Evolutionary conservation across 768 basidiomycete species (phyloP).

Genomic region (Panaeolus cyanescens): DNA sequence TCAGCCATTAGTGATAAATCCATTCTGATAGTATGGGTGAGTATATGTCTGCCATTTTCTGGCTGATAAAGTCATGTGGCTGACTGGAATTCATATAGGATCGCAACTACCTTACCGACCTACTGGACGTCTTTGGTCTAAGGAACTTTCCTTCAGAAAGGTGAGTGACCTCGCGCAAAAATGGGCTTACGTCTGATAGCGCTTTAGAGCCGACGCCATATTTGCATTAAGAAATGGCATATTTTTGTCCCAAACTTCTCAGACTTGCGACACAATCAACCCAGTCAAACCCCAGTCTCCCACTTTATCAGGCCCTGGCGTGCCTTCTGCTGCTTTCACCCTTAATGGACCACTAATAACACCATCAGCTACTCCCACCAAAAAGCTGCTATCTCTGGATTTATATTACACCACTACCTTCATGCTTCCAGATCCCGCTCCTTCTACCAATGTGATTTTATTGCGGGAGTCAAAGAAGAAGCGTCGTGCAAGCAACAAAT

Average conservation of each 20-base stretch:
- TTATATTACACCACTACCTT: slow-evolving; percentile 14
- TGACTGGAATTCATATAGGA: slow-evolving; percentile 3
- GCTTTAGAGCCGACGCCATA: slow-evolving; percentile 2
- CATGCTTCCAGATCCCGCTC: slow-evolving; percentile 7
- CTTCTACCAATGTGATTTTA: slow-evolving; percentile 5
- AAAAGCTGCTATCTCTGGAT: slow-evolving; percentile 1
- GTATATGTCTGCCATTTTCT: background rate
- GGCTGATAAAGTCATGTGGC: background rate
- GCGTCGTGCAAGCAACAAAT: background rate
- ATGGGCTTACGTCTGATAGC: background rate
- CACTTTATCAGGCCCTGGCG: background rate
- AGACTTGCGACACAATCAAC: slow-evolving; percentile 4
- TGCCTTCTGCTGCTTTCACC: background rate
- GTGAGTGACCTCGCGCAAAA: background rate
- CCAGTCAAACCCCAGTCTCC: background rate
- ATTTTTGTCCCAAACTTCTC: slow-evolving; percentile 10
- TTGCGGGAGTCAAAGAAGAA: background rate
- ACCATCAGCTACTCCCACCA: background rate
- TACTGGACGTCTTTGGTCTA: slow-evolving; percentile 9
- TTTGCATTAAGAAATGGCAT: slow-evolving; percentile 12
- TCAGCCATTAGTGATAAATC: slow-evolving; percentile 8
- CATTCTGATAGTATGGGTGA: slow-evolving; percentile 12
- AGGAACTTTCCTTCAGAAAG: slow-evolving; percentile 8
- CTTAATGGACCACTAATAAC: background rate
- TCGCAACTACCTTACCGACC: slow-evolving; percentile 4